These are phyloP conservation scores for Boletus sensibilis DNA, from an alignment of 768 basidiomycete species.

Conservation along the genomic window DNA sequence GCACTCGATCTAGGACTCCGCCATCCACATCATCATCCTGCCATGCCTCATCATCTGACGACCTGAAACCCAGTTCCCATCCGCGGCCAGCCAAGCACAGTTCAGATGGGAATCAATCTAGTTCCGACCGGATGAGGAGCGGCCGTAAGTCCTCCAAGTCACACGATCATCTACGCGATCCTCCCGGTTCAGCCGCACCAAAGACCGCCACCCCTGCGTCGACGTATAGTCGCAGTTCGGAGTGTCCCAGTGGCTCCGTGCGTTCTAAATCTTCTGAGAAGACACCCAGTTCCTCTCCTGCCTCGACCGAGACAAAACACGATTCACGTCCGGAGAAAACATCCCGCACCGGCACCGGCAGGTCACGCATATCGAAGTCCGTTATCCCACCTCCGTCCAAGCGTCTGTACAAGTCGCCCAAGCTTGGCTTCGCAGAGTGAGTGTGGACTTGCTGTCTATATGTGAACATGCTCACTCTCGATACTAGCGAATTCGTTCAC, in stretches of 20 bases:
- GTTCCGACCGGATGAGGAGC: conserved; percentile 20
- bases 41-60: conserved; percentile 12
- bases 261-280: conserved; percentile 18
- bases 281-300: not conserved
- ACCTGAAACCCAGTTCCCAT: conserved; percentile 15
- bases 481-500: conserved; percentile 30
- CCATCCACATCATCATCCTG: conserved; percentile 16
- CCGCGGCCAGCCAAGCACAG: conserved; percentile 13
- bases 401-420: conserved; percentile 21
- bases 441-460: conserved; percentile 2
- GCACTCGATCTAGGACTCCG: conserved; percentile 11
- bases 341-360: conserved; percentile 13
- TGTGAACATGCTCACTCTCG: conserved; percentile 7
- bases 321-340: conserved; percentile 12
- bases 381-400: conserved; percentile 31
- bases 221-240: conserved; percentile 11
- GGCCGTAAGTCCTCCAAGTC: conserved; percentile 21
- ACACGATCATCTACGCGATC: conserved; percentile 22
- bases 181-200: conserved; percentile 14
- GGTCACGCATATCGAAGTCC: conserved; percentile 23
- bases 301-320: conserved; percentile 2
- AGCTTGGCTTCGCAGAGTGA: conserved; percentile 30
- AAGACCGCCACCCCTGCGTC: conserved; percentile 10
- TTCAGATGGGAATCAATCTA: conserved; percentile 14
- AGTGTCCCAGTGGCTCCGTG: conserved; percentile 4